Conservation (phyloP, 2,329 filamentous ascomycete species). For the Aureobasidium lini region DNA sequence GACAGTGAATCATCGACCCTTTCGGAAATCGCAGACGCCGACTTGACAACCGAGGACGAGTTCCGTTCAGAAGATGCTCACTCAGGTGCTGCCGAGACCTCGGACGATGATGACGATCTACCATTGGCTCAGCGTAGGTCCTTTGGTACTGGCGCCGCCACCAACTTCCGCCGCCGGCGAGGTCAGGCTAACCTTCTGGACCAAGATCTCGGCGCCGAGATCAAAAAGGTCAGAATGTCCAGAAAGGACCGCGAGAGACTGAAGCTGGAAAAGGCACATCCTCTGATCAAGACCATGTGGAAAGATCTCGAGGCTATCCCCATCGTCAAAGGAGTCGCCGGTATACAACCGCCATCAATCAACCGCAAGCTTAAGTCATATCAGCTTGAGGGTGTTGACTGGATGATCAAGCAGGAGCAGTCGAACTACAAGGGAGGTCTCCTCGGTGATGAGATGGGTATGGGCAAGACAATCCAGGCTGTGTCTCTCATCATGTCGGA, state of each 20-base stretch:
- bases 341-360: conserved; percentile 68
- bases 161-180: background rate
- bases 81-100: conserved; percentile 19
- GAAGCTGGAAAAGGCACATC: conserved; percentile 69
- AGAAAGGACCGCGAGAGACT: conserved; percentile 46
- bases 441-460: conserved; percentile 95
- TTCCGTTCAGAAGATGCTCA: conserved; percentile 13
- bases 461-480: conserved; percentile 97
- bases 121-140: conserved; percentile 16
- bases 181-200: background rate
- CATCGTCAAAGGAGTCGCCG: conserved; percentile 55
- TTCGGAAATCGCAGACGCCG: conserved; percentile 30
- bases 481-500: conserved; percentile 98
- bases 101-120: conserved; percentile 26
- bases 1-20: conserved; percentile 31
- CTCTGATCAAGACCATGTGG: conserved; percentile 81
- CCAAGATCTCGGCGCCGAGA: conserved; percentile 7
- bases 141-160: background rate
- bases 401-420: conserved; percentile 89
- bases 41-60: conserved; percentile 30
- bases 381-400: conserved; percentile 85
- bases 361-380: conserved; percentile 83
- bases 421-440: conserved; percentile 80
- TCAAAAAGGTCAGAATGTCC: conserved; percentile 14
- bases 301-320: conserved; percentile 60